These are phyloP conservation scores for Rhodofomes roseus DNA, from an alignment of 1,284 basidiomycete species.

Conservation along the genomic window DNA sequence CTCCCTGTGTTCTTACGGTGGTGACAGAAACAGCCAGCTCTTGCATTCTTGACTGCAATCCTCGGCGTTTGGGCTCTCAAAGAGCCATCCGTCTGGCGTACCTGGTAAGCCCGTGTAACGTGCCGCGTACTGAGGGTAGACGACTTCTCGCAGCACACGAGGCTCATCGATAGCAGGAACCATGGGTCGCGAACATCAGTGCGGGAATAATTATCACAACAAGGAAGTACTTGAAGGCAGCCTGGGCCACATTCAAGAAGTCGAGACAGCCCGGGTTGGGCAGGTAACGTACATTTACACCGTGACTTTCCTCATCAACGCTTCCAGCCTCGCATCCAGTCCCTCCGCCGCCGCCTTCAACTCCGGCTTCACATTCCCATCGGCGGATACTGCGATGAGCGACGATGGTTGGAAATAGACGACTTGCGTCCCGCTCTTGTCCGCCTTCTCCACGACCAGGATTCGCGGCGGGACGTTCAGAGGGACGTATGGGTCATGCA, in stretches of 20 bases:
- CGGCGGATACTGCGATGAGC: constrained; percentile 29
- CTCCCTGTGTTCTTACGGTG: too few relatives aligned
- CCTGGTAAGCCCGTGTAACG: too few relatives aligned
- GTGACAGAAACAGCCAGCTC: too few relatives aligned
- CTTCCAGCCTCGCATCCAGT: constrained; percentile 45
- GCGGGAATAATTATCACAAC: too few relatives aligned
- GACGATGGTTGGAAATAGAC: constrained; percentile 49
- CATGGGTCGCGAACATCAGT: too few relatives aligned
- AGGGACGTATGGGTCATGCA: constrained; percentile 39
- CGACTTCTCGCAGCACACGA: background rate
- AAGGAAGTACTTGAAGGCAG: background rate
- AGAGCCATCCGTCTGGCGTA: too few relatives aligned
- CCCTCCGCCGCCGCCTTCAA: constrained; percentile 32
- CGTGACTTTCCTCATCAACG: constrained; percentile 29
- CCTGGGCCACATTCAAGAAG: background rate
- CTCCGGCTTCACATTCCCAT: constrained; percentile 19
- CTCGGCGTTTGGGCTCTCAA: too few relatives aligned
- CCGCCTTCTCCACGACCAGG: constrained; percentile 39
- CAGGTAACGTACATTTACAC: background rate
- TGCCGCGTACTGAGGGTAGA: too few relatives aligned
- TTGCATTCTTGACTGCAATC: too few relatives aligned
- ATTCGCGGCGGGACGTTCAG: constrained; percentile 46
- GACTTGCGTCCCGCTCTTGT: constrained; percentile 37
- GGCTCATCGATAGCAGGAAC: background rate
- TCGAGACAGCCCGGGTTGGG: background rate